Evolutionary conservation across 129 eudicot species (phyloP), one percentile per base, ranked within the genome.

Genomic region (Glebionis coronaria): DNA sequence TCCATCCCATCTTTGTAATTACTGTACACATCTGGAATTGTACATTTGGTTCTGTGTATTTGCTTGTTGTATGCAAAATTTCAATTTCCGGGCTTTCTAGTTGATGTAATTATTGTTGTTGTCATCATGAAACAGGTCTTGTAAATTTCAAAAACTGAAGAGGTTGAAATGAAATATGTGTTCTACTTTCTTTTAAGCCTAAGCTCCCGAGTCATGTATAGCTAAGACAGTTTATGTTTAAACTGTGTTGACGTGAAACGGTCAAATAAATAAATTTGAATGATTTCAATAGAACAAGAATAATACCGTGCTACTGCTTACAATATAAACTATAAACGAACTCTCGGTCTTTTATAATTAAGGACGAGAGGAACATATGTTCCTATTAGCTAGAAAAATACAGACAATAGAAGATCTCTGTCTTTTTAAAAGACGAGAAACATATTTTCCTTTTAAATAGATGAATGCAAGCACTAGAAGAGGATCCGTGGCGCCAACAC

Each of bases 1-100:
- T 81, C 97, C 67, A 73, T 90, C 63, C 99, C 97, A 3, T 58
- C 69, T 35, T 75, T 92, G 68, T 92, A 82, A 80, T 40, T 4
- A 31, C 14, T 40, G 2, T 4, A 15, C 46, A 40, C 23, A 20
- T 31, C 9, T 23, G 55, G 63, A 68, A 59, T 18, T 68, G 74
- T 75, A 68, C 68, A 60, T 68, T 47, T 38, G 68, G 45, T 75
- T 49, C 42, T 9, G 9, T 13, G 23, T 19, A 31, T 18, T 18
- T 59, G 67, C 42, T 54, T 59, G 55, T 71, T 7, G 10, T 14
- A 1, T 23, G 2, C 57, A 56, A 12, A 56, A 56, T 25, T 45
- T 16, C 12, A 50, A 47, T 1, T 46, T 28, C n/a, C 12, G 2
- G 53, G 29, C 29, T 50, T 67, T 28, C 4, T 45, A 67, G 31